Evolutionary conservation across 2,329 filamentous ascomycete genomes (phyloP), one percentile per base, ranked within the genome.

Genomic region (Epichloe coenophiala): DNA sequence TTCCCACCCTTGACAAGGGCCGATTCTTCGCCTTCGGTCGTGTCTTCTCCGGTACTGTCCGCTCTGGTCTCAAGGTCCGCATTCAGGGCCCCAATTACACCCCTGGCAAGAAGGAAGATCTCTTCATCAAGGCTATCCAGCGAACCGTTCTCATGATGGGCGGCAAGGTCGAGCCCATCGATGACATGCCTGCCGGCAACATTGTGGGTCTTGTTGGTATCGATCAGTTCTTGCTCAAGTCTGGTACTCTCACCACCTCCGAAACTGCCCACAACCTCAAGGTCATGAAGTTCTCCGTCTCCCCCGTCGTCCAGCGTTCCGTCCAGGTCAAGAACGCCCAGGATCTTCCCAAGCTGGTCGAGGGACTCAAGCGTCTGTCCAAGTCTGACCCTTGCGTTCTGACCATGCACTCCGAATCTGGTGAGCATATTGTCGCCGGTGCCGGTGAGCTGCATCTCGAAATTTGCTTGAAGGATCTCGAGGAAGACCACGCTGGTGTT

Each of bases 201-300:
- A 97, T 98, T 80, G 85, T 96, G 66, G 93, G 93, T 81, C 82
- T 98, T 66, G 93, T 98, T 69, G 93, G 93, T 84, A 88, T 98
- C 64, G 93, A 98, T 72, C 93, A 98, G 83, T 98, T 97, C 88
- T 80, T 98, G 80, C 89, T 98, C 80, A 98, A 98, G 86, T 97
- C 93, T 71, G 93, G 93, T 86, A 98, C 93, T 67, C 86, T 98
- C 65, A 95, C 90, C 75, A 97, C 91, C 70, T 84, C 80, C 69
- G 93, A 98, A 62, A 94, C 88, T 60, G 91, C 93, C 70, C 93
- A 98, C 86, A 98, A 98, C 85, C 78, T 98, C 67, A 97, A 97
- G 86, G 93, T 98, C 77, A 98, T 98, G 93, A 97, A 96, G 81
- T 98, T 98, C 86, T 98, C 93, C 68, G 93, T 98, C 71, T 97